These are phyloP conservation scores for Xylariaceae sp. DNA, from an alignment of 2,329 filamentous ascomycete genomes.

Conservation along the genomic window DNA sequence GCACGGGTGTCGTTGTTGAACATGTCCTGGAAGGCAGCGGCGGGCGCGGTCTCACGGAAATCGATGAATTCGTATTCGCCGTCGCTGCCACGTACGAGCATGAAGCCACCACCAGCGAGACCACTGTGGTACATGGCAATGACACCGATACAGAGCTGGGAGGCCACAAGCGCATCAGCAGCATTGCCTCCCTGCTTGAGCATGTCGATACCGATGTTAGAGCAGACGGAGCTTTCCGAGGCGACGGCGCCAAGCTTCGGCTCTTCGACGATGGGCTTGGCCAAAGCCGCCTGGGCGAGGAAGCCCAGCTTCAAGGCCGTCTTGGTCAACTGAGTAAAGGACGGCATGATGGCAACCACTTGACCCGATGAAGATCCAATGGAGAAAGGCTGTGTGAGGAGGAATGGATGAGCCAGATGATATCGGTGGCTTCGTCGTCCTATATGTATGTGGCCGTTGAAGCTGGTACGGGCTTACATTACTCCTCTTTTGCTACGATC, in stretches of 20 bases:
- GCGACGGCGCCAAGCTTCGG: conserved; percentile 57
- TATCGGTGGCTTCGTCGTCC: background rate
- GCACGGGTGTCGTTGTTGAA: conserved; percentile 62
- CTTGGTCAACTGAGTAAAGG: conserved; percentile 19
- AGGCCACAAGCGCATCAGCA: conserved; percentile 69
- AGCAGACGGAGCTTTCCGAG: conserved; percentile 65
- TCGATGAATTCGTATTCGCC: conserved; percentile 80
- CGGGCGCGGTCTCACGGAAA: conserved; percentile 79
- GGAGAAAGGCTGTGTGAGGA: background rate
- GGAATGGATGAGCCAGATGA: background rate
- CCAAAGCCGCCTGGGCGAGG: conserved; percentile 18
- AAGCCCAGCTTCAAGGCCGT: conserved; percentile 23
- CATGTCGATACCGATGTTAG: conserved; percentile 60
- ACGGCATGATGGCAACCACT: conserved; percentile 21
- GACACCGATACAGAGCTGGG: conserved; percentile 69
- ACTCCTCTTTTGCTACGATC: too few relatives aligned
- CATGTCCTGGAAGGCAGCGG: conserved; percentile 75
- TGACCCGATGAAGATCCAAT: background rate
- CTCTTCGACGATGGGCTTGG: conserved; percentile 12
- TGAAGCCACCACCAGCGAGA: conserved; percentile 87
- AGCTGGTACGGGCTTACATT: too few relatives aligned
- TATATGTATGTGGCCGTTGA: background rate
- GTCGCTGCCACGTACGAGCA: conserved; percentile 66
- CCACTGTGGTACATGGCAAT: conserved; percentile 75
- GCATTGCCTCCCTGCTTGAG: conserved; percentile 60